Conservation (phyloP, 139 green algal genomes). For the Microglena sp. region DNA sequence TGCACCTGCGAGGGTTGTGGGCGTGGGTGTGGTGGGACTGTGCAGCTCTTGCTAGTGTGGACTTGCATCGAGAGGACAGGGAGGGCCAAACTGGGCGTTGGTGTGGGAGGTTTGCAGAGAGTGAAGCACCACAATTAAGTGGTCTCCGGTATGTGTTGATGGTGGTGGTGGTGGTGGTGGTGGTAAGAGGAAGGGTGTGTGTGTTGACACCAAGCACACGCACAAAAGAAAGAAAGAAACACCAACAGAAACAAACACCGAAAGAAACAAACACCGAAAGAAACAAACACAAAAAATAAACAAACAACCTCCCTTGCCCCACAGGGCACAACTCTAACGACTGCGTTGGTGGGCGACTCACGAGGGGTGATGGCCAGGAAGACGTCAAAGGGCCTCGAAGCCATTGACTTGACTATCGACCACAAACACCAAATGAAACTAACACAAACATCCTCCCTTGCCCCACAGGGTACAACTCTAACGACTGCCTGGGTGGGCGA, state of each 20-base stretch:
- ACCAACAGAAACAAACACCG: no score
- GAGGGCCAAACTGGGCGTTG: no score
- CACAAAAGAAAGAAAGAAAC: no score
- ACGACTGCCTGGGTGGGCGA: conserved; percentile 83
- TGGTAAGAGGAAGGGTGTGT: background rate
- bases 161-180: background rate
- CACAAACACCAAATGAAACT: background rate
- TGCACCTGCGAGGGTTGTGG: no score
- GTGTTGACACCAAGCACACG: background rate
- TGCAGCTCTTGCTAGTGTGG: no score
- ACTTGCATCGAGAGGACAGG: no score
- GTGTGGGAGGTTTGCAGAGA: no score
- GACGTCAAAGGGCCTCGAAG: conserved; percentile 20
- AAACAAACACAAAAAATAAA: no score
- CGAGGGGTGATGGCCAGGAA: conserved; percentile 38
- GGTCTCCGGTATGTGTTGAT: no score
- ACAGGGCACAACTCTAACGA: conserved; percentile 16
- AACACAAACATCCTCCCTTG: background rate
- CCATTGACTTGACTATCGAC: background rate
- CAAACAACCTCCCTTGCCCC: background rate
- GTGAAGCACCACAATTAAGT: no score
- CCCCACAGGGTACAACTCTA: conserved; percentile 37
- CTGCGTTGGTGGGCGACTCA: conserved; percentile 75
- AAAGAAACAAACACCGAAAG: no score
- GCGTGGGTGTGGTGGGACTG: no score